Evolutionary conservation across 1,139 yeast species (phyloP).

Genomic region (Hemisphaericaspora subhashii): DNA sequence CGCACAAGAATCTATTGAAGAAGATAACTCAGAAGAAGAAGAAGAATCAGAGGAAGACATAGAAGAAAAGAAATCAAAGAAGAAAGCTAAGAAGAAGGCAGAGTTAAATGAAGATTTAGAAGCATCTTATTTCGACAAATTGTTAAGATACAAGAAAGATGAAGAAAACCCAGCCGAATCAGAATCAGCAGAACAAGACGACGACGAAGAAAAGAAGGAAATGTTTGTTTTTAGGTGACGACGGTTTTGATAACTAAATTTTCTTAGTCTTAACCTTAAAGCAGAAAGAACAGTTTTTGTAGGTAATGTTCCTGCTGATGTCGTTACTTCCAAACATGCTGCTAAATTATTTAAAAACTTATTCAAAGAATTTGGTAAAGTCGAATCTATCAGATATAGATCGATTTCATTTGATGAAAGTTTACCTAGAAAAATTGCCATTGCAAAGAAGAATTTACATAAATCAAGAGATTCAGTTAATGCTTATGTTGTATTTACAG

Average conservation of each 20-base stretch:
- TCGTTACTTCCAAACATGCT: conserved; percentile 60
- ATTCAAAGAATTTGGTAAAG: conserved; percentile 57
- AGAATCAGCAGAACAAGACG: conserved; percentile 20
- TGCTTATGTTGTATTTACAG: conserved; percentile 79
- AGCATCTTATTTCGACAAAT: conserved; percentile 44
- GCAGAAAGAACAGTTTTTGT: conserved; percentile 89
- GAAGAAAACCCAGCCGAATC: conserved; percentile 18
- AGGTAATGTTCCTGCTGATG: conserved; percentile 75
- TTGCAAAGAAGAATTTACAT: conserved; percentile 77
- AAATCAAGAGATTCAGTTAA: conserved; percentile 77
- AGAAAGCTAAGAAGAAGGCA: conserved; percentile 11
- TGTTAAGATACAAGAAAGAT: conserved; percentile 29
- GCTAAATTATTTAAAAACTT: conserved; percentile 65
- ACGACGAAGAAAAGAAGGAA: conserved; percentile 16
- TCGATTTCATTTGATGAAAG: conserved; percentile 89
- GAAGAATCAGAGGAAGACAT: conserved; percentile 17
- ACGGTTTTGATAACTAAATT: no score
- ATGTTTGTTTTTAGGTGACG: no score
- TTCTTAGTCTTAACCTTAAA: no score
- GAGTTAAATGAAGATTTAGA: conserved; percentile 51
- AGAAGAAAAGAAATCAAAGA: conserved; percentile 22
- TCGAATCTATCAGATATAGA: conserved; percentile 82
- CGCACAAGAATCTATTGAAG: conserved; percentile 15
- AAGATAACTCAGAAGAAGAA: conserved; percentile 21
- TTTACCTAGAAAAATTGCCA: conserved; percentile 90